These are phyloP conservation scores for Maudiozyma turicensis DNA, from an alignment of 805 yeast species.

Conservation along the genomic window DNA sequence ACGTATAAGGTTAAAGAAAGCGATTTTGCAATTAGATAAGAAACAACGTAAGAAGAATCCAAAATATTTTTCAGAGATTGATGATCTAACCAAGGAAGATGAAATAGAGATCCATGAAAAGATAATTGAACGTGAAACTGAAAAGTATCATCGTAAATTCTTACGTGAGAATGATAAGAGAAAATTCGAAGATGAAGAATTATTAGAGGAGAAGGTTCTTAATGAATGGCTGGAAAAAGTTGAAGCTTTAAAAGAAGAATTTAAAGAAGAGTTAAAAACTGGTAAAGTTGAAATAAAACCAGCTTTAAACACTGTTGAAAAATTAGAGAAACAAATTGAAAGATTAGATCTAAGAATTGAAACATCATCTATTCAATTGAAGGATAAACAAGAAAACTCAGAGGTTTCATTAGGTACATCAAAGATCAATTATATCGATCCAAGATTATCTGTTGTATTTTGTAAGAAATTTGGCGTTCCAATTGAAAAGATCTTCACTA, in stretches of 20 bases:
- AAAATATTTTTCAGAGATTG: constrained; percentile 56
- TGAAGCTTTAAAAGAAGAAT: constrained; percentile 42
- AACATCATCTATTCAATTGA: constrained; percentile 61
- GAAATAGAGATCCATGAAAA: constrained; percentile 46
- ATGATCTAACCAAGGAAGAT: constrained; percentile 57
- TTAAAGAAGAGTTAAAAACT: constrained; percentile 46
- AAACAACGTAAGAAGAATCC: constrained; percentile 39
- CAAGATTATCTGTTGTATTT: constrained; percentile 81
- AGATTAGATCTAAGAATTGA: constrained; percentile 61
- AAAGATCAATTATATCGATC: constrained; percentile 91
- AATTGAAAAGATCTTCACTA: constrained; percentile 82
- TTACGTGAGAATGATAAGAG: constrained; percentile 70
- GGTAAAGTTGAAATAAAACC: constrained; percentile 50
- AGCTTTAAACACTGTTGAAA: constrained; percentile 48
- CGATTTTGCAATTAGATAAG: constrained; percentile 59
- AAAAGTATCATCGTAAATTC: constrained; percentile 54
- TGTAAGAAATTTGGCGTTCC: constrained; percentile 82
- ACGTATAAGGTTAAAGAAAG: constrained; percentile 60
- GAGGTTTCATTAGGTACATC: constrained; percentile 90
- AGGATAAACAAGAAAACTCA: constrained; percentile 90
- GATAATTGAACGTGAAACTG: constrained; percentile 58
- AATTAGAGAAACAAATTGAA: constrained; percentile 59
- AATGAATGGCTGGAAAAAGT: constrained; percentile 49
- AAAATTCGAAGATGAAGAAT: constrained; percentile 45
- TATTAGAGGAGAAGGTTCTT: constrained; percentile 45